Percentiles rank a stretch among this genome's conserved stretches.
These are phyloP conservation scores for Eremomyces bilateralis DNA, from an alignment of 495 filamentous ascomycete genomes.

Conservation along the genomic window DNA sequence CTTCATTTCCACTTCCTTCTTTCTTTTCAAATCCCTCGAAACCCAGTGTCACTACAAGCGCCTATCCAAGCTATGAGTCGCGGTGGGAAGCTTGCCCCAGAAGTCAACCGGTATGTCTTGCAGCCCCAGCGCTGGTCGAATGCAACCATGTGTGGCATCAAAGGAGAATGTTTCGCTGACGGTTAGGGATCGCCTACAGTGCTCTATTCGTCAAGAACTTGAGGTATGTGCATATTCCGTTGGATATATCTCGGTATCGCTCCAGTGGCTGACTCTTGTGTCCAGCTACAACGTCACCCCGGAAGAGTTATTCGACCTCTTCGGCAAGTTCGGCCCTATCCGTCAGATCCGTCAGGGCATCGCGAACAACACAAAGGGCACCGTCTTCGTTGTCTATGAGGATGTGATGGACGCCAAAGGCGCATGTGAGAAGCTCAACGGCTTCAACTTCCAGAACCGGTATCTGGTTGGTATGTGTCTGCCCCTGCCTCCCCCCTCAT, in stretches of 20 bases:
- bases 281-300: slow-evolving; percentile 82
- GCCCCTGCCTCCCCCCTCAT: neutral
- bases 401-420: slow-evolving; percentile 98
- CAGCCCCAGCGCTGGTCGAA: slow-evolving; percentile 10
- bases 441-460: slow-evolving; percentile 98
- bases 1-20: neutral
- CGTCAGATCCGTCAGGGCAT: slow-evolving; percentile 98
- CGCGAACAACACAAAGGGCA: slow-evolving; percentile 91
- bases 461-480: slow-evolving; percentile 80
- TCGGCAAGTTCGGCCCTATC: slow-evolving; percentile 84
- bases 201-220: slow-evolving; percentile 98
- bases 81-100: slow-evolving; percentile 74
- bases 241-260: too few relatives aligned
- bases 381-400: slow-evolving; percentile 96
- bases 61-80: slow-evolving; percentile 48
- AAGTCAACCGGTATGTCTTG: slow-evolving; percentile 69
- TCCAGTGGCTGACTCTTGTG: slow-evolving; percentile 1
- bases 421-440: slow-evolving; percentile 97
- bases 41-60: slow-evolving; percentile 1
- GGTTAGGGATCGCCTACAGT: slow-evolving; percentile 24
- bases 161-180: slow-evolving; percentile 1
- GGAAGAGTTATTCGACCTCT: slow-evolving; percentile 85
- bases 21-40: slow-evolving; percentile 1
- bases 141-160: slow-evolving; percentile 7
- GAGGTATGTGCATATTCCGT: slow-evolving; percentile 33